A percentile compares a stretch with the other conserved stretches of the same genome.
These are phyloP conservation scores for Clohesyomyces aquaticus DNA, from an alignment of 495 filamentous ascomycete species.

Conservation along the genomic window DNA sequence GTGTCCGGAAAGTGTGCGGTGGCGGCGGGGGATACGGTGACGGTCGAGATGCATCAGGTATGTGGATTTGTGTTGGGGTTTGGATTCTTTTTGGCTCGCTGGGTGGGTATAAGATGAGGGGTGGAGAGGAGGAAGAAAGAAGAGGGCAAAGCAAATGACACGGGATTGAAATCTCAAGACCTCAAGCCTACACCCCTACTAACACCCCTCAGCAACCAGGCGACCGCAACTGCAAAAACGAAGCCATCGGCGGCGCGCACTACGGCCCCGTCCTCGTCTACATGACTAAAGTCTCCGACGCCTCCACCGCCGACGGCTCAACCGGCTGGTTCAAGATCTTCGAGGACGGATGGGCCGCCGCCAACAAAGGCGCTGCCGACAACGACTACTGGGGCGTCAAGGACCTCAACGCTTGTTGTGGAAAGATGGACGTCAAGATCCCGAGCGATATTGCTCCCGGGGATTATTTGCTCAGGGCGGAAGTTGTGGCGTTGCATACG, in stretches of 20 bases:
- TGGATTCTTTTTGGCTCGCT: neutral
- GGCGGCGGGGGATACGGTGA: constrained; percentile 25
- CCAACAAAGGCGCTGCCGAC: constrained; percentile 39
- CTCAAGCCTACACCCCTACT: too few species aligned
- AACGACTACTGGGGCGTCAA: constrained; percentile 39
- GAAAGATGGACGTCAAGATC: constrained; percentile 52
- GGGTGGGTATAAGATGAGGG: neutral
- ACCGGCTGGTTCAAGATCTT: constrained; percentile 48
- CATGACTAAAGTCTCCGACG: constrained; percentile 45
- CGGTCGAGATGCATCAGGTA: constrained; percentile 35
- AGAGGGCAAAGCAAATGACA: too few species aligned
- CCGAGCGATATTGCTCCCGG: constrained; percentile 44
- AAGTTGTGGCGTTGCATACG: constrained; percentile 51
- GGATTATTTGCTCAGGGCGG: constrained; percentile 41
- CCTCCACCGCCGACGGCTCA: constrained; percentile 43
- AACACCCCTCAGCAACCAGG: constrained; percentile 31
- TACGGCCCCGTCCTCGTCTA: constrained; percentile 38
- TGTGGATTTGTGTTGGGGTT: neutral
- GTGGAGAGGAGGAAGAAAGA: too few species aligned
- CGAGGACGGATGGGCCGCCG: constrained; percentile 39
- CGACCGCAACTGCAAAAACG: constrained; percentile 32
- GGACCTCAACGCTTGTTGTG: constrained; percentile 46
- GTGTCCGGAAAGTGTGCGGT: constrained; percentile 28
- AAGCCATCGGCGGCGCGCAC: constrained; percentile 46
- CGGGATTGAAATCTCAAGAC: too few species aligned